Evolutionary conservation across 2,329 filamentous ascomycete species (phyloP).

Genomic region (Ploettnerulaceae sp.): DNA sequence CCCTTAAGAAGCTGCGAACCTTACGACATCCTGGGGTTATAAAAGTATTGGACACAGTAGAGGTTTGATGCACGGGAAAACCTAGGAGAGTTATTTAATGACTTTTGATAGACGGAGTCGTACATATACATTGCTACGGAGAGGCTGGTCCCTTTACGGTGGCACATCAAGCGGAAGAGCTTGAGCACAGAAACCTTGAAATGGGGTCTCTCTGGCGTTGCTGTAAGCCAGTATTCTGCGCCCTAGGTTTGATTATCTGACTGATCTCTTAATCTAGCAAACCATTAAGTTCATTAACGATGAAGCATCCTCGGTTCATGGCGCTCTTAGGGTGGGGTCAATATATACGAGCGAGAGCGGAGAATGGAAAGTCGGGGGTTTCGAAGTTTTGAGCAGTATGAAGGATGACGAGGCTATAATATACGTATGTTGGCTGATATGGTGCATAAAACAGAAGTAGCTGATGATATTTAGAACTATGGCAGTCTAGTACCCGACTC

Average conservation of each 20-base stretch:
- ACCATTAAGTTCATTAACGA: conserved; percentile 95
- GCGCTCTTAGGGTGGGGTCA: conserved; percentile 76
- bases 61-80: conserved; percentile 50
- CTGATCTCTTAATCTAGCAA: conserved; percentile 48
- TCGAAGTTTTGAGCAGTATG: conserved; percentile 88
- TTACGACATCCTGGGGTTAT: conserved; percentile 91
- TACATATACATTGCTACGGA: conserved; percentile 97
- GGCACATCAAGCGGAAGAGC: conserved; percentile 86
- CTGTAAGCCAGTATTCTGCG: conserved; percentile 46
- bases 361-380: conserved; percentile 94
- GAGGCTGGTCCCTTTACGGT: conserved; percentile 76
- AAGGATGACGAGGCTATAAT: conserved; percentile 95
- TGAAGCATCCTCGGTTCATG: conserved; percentile 88
- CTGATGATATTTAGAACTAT: conserved; percentile 55
- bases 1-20: conserved; percentile 87
- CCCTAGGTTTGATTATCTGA: not conserved
- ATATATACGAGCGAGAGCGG: conserved; percentile 93
- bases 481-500: conserved; percentile 84
- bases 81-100: conserved; percentile 21
- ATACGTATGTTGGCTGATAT: conserved; percentile 51
- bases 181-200: conserved; percentile 88
- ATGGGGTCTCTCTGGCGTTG: conserved; percentile 87
- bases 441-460: too few species aligned
- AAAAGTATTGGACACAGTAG: conserved; percentile 88
- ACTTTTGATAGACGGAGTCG: conserved; percentile 65